phyloP scores from a whole-genome alignment of 345 rosid species.

The Moricandia moricandioides region DNA sequence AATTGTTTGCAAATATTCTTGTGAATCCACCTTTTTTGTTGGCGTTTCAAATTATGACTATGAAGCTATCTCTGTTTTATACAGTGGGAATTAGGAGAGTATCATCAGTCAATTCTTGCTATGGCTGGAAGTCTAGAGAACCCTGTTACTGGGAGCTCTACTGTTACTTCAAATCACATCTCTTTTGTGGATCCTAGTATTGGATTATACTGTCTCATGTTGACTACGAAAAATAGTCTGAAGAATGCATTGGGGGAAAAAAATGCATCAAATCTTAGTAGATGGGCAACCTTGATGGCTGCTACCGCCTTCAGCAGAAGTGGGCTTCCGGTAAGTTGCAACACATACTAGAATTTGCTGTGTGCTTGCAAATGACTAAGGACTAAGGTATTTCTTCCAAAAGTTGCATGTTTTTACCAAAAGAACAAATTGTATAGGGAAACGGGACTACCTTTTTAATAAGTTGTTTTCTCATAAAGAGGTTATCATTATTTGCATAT shows the following conservation, averaged over 20 bases:
- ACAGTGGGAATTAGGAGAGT: conserved; percentile 91
- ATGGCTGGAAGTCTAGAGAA: conserved; percentile 56
- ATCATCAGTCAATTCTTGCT: conserved; percentile 58
- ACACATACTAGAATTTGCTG: conserved; percentile 3
- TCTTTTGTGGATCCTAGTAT: conserved; percentile 78
- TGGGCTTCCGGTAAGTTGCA: conserved; percentile 87
- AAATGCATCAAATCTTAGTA: conserved; percentile 56
- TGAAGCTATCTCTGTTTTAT: conserved; percentile 34
- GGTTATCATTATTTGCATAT: not conserved
- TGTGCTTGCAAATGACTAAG: conserved; percentile 11
- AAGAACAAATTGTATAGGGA: not conserved
- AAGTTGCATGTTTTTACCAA: conserved; percentile 4
- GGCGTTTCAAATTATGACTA: conserved; percentile 13
- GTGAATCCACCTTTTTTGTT: conserved; percentile 1
- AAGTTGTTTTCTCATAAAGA: not conserved
- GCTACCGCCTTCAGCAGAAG: conserved; percentile 74
- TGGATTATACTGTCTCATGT: conserved; percentile 63
- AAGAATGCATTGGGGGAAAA: conserved; percentile 72
- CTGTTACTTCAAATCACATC: conserved; percentile 51
- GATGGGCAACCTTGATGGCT: conserved; percentile 78
- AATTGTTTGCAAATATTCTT: conserved; percentile 27
- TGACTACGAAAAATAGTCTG: conserved; percentile 56
- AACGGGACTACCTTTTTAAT: not conserved
- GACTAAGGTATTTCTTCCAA: conserved; percentile 9
- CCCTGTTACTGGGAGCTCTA: conserved; percentile 36